These are phyloP conservation scores for Globisporangium alternatum DNA, from an alignment of 352 stramenopile species.

Conservation along the genomic window DNA sequence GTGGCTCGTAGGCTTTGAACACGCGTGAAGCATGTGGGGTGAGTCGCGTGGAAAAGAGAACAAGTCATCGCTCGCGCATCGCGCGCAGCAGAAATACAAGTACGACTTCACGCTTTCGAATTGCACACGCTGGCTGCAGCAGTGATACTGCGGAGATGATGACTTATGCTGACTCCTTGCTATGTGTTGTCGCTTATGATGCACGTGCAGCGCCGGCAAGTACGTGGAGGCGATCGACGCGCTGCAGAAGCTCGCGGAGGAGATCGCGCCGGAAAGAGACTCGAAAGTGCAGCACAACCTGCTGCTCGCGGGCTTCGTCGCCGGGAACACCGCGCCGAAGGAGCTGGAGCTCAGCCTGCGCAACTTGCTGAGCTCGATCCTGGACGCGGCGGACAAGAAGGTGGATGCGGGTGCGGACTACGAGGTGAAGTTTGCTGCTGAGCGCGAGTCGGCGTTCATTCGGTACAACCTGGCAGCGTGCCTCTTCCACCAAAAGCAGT, in stretches of 20 bases:
- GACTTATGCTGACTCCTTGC: background rate
- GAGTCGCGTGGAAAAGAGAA: slow-evolving; percentile 73
- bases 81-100: slow-evolving; percentile 88
- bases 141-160: background rate
- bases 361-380: slow-evolving; percentile 45
- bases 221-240: slow-evolving; percentile 84
- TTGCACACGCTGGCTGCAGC: background rate
- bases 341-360: slow-evolving; percentile 77
- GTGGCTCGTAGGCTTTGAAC: background rate
- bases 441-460: slow-evolving; percentile 84
- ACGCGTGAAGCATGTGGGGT: slow-evolving; percentile 37
- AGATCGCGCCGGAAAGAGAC: slow-evolving; percentile 71
- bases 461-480: slow-evolving; percentile 90
- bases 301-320: slow-evolving; percentile 64
- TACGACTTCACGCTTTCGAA: slow-evolving; percentile 21
- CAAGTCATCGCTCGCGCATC: slow-evolving; percentile 84
- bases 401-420: slow-evolving; percentile 29
- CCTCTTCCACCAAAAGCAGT: slow-evolving; percentile 90
- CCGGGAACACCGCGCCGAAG: slow-evolving; percentile 50
- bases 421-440: slow-evolving; percentile 49
- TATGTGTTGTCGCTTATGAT: slow-evolving; percentile 5
- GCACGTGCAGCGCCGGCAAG: slow-evolving; percentile 64
- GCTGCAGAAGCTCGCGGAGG: slow-evolving; percentile 77
- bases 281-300: slow-evolving; percentile 87
- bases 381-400: slow-evolving; percentile 42